Conservation (phyloP, 805 yeast species). For the Cyberlindnera nakhonratchasimensis region DNA sequence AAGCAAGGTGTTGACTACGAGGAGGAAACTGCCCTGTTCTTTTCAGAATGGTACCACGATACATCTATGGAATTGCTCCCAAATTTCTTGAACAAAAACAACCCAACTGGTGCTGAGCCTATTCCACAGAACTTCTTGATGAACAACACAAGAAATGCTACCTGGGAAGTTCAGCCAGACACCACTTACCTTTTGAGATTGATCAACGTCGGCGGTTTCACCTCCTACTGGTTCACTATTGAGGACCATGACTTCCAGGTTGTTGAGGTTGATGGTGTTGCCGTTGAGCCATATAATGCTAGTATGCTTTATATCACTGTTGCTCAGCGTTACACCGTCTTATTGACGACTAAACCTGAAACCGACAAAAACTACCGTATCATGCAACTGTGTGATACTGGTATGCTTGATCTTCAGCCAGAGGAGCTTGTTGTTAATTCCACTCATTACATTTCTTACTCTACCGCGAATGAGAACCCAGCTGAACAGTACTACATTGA, state of each 20-base stretch:
- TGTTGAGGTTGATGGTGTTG: constrained; percentile 89
- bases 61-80: constrained; percentile 45
- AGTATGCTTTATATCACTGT: constrained; percentile 73
- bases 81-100: constrained; percentile 62
- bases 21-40: constrained; percentile 65
- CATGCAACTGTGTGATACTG: constrained; percentile 74
- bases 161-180: constrained; percentile 80
- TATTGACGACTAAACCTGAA: constrained; percentile 67
- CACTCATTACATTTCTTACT: constrained; percentile 70
- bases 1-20: constrained; percentile 52
- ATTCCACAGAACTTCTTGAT: constrained; percentile 77
- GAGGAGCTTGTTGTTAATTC: constrained; percentile 61
- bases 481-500: constrained; percentile 39
- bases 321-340: constrained; percentile 87
- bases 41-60: constrained; percentile 88
- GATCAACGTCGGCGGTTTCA: constrained; percentile 86
- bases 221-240: constrained; percentile 83
- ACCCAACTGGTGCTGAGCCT: constrained; percentile 99
- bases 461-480: constrained; percentile 40
- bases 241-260: constrained; percentile 86
- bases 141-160: constrained; percentile 74
- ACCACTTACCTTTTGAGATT: constrained; percentile 81
- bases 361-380: constrained; percentile 72
- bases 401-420: constrained; percentile 79
- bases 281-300: constrained; percentile 72